A percentile compares a stretch with the other conserved stretches of the same genome.
phyloP scores from a whole-genome alignment of 2,329 filamentous ascomycete genomes.

The Davidsoniella australis region DNA sequence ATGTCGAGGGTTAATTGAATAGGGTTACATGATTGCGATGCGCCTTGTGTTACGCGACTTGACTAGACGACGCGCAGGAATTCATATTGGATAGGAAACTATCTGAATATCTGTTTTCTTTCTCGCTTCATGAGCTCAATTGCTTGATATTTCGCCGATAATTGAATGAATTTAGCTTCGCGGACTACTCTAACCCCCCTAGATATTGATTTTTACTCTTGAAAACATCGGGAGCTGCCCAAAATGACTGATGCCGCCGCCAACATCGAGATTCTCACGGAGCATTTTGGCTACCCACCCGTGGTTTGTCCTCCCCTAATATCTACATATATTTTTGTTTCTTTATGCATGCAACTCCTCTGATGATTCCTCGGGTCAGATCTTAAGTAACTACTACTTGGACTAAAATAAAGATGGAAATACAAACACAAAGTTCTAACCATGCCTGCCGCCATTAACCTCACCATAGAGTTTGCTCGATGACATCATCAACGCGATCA shows the following conservation, averaged over 20 bases:
- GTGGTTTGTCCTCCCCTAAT: constrained; percentile 41
- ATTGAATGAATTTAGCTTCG: not conserved
- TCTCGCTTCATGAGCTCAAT: too few species aligned
- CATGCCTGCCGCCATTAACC: constrained; percentile 1
- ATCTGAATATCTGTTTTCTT: too few species aligned
- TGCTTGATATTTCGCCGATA: too few species aligned
- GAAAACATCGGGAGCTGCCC: not conserved
- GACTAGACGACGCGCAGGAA: too few species aligned
- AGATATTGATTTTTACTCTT: not conserved
- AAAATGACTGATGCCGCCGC: constrained; percentile 15
- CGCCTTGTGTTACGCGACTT: too few species aligned
- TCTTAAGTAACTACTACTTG: too few species aligned
- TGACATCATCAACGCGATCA: constrained; percentile 94
- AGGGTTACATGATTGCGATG: too few species aligned
- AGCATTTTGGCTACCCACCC: constrained; percentile 90
- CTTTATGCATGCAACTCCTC: not conserved
- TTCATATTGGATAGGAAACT: too few species aligned
- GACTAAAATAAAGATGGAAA: not conserved
- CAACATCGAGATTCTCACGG: constrained; percentile 61
- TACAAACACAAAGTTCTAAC: not conserved
- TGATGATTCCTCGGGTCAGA: not conserved
- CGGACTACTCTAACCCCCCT: not conserved
- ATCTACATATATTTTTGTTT: not conserved
- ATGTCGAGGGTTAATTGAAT: too few species aligned
- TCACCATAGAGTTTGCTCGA: constrained; percentile 64